These are phyloP conservation scores for Bruguiera sexangula DNA, from an alignment of 345 rosid genomes.

Conservation along the genomic window DNA sequence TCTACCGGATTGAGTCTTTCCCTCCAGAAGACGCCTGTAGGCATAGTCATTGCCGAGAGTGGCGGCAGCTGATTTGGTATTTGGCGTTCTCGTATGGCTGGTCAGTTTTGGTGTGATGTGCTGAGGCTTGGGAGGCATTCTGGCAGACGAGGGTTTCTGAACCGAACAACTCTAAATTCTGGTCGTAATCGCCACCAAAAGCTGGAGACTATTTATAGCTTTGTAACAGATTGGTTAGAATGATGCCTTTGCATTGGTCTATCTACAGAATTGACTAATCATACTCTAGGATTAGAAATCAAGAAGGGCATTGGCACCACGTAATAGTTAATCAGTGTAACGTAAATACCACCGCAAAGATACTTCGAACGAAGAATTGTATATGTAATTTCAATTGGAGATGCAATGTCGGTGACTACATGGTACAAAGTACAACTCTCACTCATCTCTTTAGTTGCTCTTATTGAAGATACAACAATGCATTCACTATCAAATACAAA, in stretches of 20 bases:
- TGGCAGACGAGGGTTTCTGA: not conserved
- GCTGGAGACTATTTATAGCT: not conserved
- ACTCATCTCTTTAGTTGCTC: conserved; percentile 1
- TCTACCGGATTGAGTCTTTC: conserved; percentile 63
- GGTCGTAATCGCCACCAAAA: too few species aligned
- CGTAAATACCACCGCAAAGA: too few species aligned
- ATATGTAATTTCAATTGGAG: too few species aligned
- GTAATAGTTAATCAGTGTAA: too few species aligned
- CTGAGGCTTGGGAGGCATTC: not conserved
- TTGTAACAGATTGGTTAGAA: not conserved
- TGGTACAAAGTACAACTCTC: not conserved
- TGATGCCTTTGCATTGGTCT: too few species aligned
- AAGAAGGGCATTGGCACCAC: too few species aligned
- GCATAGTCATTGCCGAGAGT: conserved; percentile 75
- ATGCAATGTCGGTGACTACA: too few species aligned
- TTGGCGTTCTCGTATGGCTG: not conserved
- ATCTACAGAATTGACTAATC: too few species aligned
- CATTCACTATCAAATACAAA: conserved; percentile 37
- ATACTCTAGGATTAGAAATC: too few species aligned
- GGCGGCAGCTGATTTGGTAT: conserved; percentile 38
- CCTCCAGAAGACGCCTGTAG: conserved; percentile 51
- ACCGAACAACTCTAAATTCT: not conserved
- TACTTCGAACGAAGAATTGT: too few species aligned
- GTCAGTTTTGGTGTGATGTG: conserved; percentile 1
- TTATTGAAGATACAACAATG: conserved; percentile 15